Conservation (phyloP, 345 rosid species). For the Populus pruinosa region DNA sequence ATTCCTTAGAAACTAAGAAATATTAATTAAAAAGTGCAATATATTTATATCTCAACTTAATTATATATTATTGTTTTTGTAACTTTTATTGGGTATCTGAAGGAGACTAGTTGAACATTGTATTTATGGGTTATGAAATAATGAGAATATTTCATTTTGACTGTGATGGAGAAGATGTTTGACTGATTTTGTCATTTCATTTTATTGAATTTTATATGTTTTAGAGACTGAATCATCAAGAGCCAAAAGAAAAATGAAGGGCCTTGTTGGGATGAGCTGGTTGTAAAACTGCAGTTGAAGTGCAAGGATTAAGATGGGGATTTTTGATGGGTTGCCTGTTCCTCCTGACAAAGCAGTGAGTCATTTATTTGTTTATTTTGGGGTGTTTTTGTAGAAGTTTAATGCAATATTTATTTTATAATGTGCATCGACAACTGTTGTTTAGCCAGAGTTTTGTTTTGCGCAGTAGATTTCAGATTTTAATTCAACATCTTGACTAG, state of each 20-base stretch:
- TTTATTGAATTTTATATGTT: background rate
- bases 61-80: background rate
- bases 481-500: background rate
- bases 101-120: background rate
- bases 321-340: constrained; percentile 87
- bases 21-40: background rate
- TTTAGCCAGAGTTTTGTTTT: background rate
- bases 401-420: background rate
- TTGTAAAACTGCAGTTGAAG: constrained; percentile 13
- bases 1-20: background rate
- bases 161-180: background rate
- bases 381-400: background rate
- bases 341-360: constrained; percentile 80
- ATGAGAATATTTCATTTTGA: background rate
- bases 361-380: background rate
- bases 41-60: background rate
- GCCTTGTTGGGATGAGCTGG: constrained; percentile 13
- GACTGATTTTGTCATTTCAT: background rate
- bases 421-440: background rate
- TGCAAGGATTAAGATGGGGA: constrained; percentile 51
- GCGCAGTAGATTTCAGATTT: background rate
- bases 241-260: background rate
- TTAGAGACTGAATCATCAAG: background rate
- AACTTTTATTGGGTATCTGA: background rate
- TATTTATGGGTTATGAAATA: background rate